phyloP scores from a whole-genome alignment of 495 filamentous ascomycete genomes.

The Diplogelasinospora grovesii region DNA sequence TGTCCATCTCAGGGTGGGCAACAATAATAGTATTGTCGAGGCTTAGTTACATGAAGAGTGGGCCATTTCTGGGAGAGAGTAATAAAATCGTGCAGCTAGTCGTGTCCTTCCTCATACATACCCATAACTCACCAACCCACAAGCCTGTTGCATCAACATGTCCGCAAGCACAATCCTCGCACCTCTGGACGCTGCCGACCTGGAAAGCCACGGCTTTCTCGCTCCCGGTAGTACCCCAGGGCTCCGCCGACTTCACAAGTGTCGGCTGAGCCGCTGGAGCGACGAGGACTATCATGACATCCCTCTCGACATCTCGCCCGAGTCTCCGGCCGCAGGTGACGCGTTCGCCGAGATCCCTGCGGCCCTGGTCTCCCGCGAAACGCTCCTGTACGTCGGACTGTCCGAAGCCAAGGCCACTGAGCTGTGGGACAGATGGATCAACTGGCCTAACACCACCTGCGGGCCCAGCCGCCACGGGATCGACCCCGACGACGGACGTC shows the following conservation, averaged over 20 bases:
- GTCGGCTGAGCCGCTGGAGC: neutral
- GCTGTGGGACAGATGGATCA: constrained; percentile 7
- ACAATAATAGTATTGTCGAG: too few species aligned
- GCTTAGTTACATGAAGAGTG: too few species aligned
- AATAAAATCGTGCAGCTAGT: too few species aligned
- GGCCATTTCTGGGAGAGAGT: too few species aligned
- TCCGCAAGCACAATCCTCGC: neutral
- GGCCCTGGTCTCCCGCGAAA: constrained; percentile 3
- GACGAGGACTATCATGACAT: neutral
- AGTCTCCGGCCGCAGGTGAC: neutral
- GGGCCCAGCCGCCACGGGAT: constrained; percentile 10
- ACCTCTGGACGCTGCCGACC: neutral
- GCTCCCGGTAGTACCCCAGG: neutral
- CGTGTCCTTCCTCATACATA: too few species aligned
- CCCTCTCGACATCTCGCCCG: neutral
- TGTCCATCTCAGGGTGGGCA: too few species aligned
- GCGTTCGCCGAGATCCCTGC: neutral
- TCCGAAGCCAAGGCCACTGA: neutral
- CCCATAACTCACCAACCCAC: too few species aligned
- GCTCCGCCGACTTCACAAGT: neutral
- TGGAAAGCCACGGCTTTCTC: neutral
- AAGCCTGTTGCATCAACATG: too few species aligned
- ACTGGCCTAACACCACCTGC: too few species aligned
- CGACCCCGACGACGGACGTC: constrained; percentile 10
- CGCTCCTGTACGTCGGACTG: neutral